These are phyloP conservation scores for Auricularia auricula-judae DNA, from an alignment of 768 basidiomycete genomes.

Conservation along the genomic window DNA sequence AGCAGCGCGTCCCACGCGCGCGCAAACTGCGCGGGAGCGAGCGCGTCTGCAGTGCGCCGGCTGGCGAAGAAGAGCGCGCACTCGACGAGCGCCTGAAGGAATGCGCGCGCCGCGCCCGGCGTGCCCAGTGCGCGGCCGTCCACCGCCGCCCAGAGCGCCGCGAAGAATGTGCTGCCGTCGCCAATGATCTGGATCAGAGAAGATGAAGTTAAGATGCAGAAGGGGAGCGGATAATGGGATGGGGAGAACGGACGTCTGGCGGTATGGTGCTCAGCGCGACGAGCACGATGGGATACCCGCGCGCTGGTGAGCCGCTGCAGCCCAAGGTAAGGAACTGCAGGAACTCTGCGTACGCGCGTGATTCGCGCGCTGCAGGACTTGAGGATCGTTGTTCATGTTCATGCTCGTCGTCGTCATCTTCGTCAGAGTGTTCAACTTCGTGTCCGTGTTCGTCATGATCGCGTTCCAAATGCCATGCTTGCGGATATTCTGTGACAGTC, in stretches of 20 bases:
- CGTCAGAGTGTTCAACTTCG: conserved; percentile 17
- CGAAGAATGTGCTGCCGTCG: conserved; percentile 44
- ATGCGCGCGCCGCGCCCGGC: conserved; percentile 50
- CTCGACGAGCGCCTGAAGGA: conserved; percentile 61
- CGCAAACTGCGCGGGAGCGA: conserved; percentile 26
- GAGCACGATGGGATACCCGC: conserved; percentile 75
- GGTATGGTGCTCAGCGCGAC: conserved; percentile 78
- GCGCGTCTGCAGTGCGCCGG: conserved; percentile 14
- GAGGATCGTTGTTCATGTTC: conserved; percentile 20
- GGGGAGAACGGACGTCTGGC: conserved; percentile 29
- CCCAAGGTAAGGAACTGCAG: conserved; percentile 66
- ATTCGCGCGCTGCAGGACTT: conserved; percentile 13
- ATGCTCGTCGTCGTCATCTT: conserved; percentile 18
- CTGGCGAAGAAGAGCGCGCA: conserved; percentile 49
- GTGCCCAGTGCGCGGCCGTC: conserved; percentile 54
- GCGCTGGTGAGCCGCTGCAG: conserved; percentile 66
- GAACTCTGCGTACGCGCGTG: conserved; percentile 57
- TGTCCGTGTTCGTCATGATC: conserved; percentile 19
- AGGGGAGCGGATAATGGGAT: background rate
- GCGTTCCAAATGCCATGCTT: conserved; percentile 49
- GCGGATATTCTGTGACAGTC: conserved; percentile 39
- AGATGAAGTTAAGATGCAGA: no score
- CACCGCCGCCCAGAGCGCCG: conserved; percentile 74
- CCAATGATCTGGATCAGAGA: background rate
- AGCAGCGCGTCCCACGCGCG: conserved; percentile 40